Evolutionary conservation across 2,329 filamentous ascomycete genomes (phyloP), one percentile per base, ranked within the genome.

Genomic region (Diaporthe capsici): DNA sequence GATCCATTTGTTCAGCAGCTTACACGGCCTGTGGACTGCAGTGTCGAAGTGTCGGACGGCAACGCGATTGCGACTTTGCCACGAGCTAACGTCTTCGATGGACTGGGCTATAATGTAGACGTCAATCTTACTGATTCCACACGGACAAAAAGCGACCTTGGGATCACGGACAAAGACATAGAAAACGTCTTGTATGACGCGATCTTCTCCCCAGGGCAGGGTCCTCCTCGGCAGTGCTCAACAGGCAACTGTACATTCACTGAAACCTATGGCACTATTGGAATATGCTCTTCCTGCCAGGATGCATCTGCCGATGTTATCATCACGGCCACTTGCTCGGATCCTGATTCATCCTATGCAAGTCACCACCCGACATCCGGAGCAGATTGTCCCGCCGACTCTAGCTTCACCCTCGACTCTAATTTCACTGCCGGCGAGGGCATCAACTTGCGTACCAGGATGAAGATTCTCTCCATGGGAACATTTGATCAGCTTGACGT

Each of bases 371-470:
- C 25, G 25, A 34, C 3, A 34, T 49, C 28, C 2, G 2, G 1
- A 1, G 4, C 25, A 12, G 61, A 65, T 22, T 65, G 61, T 25
- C 55, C 55, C 15, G 25, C 0, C 0, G 1, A 8, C 3, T 65
- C 61, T 9, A n/a, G 0, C 3, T 65, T 65, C 10, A 22, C 17
- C 8, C 9, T 49, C 42, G 9, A 20, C 0, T 22, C 61, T 13
- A 22, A 7, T 10, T 15, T 49, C 4, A 31, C n/a, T 2, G 3
- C 1, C 7, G 1, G 8, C 39, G 17, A 31, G 6, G 0, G 3
- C 7, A 28, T 44, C 0, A 47, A 1, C 1, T 9, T 44, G 3
- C 1, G 4, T 31, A 31, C 28, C 28, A 31, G 28, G 3, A 28
- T n/a, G n/a, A n/a, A n/a, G n/a, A n/a, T n/a, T n/a, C n/a, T n/a